Base-by-base conservation (phyloP, 352 stramenopile genomes). In the Phytophthora pistaciae region DNA sequence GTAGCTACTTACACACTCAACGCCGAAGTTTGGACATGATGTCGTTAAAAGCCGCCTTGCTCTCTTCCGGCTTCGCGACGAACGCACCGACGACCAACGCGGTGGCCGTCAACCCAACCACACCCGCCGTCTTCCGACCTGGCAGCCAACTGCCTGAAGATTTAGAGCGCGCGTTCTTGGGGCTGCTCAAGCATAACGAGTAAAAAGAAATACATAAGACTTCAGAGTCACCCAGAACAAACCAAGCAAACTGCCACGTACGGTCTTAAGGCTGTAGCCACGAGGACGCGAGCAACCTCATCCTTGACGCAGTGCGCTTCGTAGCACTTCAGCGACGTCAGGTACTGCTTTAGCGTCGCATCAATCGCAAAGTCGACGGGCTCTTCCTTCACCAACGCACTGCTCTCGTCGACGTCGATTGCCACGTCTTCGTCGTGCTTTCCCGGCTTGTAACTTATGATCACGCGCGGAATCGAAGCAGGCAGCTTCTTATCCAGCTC, bases 401-500 rank as follows among this genome's bases (percentile, higher is more conserved):
- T 66, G 23, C 42, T 56, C 61, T 82, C 68, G 2, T 72, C 50
- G 25, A 16, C 61, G 21, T 70, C 71, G 16, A 40, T 36, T 8
- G 55, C 56, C 33, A 59, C 50, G 5, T 49, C 56, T 55, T 72
- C 58, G 10, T 66, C 21, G 46, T 52, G 68, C 57, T 63, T 63
- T 61, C 81, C 53, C 8, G 70, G 62, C 53, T 87, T 87, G 63
- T 84, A 78, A 42, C 82, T 88, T 27, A 95, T 68, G 25, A 91
- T 78, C 23, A 94, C 73, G 58, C 78, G 85, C 33, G 85, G 85
- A 33, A 94, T 88, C 23, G 74, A 66, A 9, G 67, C 63, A 20
- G 85, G 79, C 16, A 93, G 56, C 63, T 85, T 85, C 64, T 83
- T 84, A 62, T 82, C 77, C 68, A 85, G 57, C 31, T 88, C 82